Evolutionary conservation across 257 asterid genomes (phyloP).

Genomic region (Capsicum pubescens): DNA sequence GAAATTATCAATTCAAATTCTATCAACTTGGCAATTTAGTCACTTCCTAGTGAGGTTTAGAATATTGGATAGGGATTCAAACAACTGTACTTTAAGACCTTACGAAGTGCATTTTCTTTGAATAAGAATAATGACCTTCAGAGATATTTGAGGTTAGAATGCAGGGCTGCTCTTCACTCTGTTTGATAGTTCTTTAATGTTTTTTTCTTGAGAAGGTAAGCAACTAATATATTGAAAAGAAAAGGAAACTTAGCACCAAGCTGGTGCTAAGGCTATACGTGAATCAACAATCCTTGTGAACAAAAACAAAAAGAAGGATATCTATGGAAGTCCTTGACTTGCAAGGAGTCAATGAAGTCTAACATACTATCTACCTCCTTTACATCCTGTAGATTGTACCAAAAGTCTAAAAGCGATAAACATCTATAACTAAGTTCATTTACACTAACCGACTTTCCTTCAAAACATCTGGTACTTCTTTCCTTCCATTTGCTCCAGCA

Average conservation of each 20-base stretch:
- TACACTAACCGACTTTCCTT: not conserved
- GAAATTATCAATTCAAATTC: not conserved
- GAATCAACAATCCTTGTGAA: too few species aligned
- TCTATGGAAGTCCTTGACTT: slow-evolving; percentile 16
- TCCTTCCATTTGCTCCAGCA: not conserved
- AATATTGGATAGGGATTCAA: not conserved
- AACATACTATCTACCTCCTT: slow-evolving; percentile 14
- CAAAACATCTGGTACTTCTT: not conserved
- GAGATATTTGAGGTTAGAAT: not conserved
- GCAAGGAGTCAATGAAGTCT: not conserved
- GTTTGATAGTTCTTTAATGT: not conserved
- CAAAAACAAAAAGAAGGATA: too few species aligned
- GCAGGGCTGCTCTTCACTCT: not conserved
- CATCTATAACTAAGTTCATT: too few species aligned
- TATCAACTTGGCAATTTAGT: not conserved
- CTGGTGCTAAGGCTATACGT: too few species aligned
- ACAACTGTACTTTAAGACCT: too few species aligned
- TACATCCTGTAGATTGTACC: not conserved
- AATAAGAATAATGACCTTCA: not conserved
- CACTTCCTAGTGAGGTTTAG: not conserved
- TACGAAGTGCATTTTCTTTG: not conserved
- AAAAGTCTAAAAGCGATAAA: too few species aligned
- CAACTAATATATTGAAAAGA: too few species aligned
- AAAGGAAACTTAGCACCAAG: too few species aligned
- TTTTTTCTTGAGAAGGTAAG: too few species aligned